Evolutionary conservation across 805 yeast genomes (phyloP), one percentile per base, ranked within the genome.

Genomic region (Yarrowia osloensis): DNA sequence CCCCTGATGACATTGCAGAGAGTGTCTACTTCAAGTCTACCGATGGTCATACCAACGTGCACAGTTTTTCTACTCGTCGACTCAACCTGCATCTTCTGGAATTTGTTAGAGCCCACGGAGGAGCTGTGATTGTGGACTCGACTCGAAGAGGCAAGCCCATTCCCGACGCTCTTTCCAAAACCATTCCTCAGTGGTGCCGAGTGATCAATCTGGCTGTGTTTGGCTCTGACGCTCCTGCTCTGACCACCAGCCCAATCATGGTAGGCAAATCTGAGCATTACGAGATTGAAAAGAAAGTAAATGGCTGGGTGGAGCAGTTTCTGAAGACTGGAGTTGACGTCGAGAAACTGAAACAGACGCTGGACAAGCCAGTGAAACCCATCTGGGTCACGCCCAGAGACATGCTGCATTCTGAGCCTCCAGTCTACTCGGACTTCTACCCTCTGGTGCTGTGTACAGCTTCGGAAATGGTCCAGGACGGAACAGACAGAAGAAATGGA

Each of bases 151-250:
- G 97, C 2, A 92, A 91, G 74, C 77, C 83, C 28, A 86, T 91
- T 77, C 97, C 98, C 0, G 98, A 92, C 75, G 88, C 97, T 0
- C 76, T 91, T 7, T 88, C 92, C 71, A 92, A 92, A 72, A 92
- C 97, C 0, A 80, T 92, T 1, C 97, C 97, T 0, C 89, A 91
- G 1, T 92, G 98, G 98, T 89, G 96, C 76, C 89, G 93, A 0
- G 91, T 90, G 4, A 67, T 91, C 21, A 90, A 89, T 72, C 75
- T 76, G 40, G 78, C 88, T 0, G 76, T 86, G 74, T 81, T 81
- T 67, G 85, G 80, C 22, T 72, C 69, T 4, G 71, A 68, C 3
- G 68, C 54, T 6, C 79, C 79, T 65, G 55, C 66, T 19, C 74
- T 86, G 12, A 76, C 74, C 59, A 77, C 84, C 13, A 89, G 91